Base-by-base conservation (phyloP, 768 basidiomycete species). In the Amanita muscaria region DNA sequence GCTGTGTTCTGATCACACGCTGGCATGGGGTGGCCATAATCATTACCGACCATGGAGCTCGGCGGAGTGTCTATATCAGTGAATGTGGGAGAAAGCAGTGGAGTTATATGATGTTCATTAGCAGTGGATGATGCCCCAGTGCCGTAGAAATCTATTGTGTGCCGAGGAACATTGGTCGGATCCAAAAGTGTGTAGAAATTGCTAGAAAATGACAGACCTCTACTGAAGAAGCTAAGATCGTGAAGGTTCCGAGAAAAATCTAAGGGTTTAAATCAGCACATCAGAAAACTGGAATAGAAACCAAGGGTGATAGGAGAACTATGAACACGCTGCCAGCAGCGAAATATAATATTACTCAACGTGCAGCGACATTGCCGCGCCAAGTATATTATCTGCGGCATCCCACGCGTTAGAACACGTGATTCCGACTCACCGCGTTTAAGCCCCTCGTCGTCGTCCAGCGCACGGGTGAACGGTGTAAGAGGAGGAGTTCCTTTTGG, bases 61-160 rank as follows among this genome's bases (percentile, higher is more conserved):
- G 51, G 40, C 33, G 50, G 21, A 51, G 37, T 37, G 29, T 40
- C 49, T 51, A 42, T 39, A 27, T 51, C 57, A 39, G 45, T 30
- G n/a, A n/a, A n/a, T 16, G 29, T 46, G 21, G 41, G 21, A 30
- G 19, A 46, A 40, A 50, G 44, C 41, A 42, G 33, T 49, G 48
- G 50, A 38, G 56, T 40, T 31, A 42, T 37, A 50, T 51, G 38
- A 15, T 44, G 47, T 21, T 53, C 9, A 10, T 9, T 15, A 5
- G 31, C 40, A 5, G 15, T 49, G 15, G 54, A 50, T 29, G 50
- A 31, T 33, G 39, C 32, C 31, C 34, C 46, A 39, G 48, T 51
- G 44, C 60, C 61, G 61, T 61, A 54, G 55, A 60, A 51, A 38
- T 47, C 59, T 65, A 46, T n/a, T 44, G n/a, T 34, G 22, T 35